Percentiles rank a stretch among this genome's conserved stretches.
Evolutionary conservation across 345 rosid genomes (phyloP).

Genomic region (Adansonia digitata): DNA sequence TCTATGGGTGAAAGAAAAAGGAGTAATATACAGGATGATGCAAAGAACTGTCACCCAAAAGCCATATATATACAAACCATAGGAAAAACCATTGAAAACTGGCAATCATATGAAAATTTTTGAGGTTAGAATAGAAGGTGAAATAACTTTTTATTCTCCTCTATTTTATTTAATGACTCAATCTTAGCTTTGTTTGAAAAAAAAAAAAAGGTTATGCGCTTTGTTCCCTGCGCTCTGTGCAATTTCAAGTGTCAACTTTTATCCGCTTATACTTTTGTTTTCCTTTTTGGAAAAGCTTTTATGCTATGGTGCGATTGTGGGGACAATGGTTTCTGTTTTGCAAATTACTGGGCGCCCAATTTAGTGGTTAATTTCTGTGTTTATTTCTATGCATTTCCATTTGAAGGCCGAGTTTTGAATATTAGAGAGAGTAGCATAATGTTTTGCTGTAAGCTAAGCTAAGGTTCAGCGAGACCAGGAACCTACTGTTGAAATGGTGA

Average conservation of each 20-base stretch:
- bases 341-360: slow-evolving; percentile 2
- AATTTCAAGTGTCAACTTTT: slow-evolving; percentile 30
- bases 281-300: slow-evolving; percentile 26
- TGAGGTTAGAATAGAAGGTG: slow-evolving; percentile 9
- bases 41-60: slow-evolving; percentile 27
- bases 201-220: slow-evolving; percentile 33
- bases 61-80: slow-evolving; percentile 8
- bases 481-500: not conserved
- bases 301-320: slow-evolving; percentile 22
- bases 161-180: not conserved
- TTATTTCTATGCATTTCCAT: not conserved
- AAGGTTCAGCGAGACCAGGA: not conserved
- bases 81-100: not conserved
- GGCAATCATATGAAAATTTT: not conserved
- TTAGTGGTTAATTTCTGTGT: not conserved
- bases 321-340: slow-evolving; percentile 12
- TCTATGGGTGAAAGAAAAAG: not conserved
- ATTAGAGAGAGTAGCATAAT: not conserved
- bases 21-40: slow-evolving; percentile 17
- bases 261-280: slow-evolving; percentile 16
- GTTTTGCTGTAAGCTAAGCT: not conserved
- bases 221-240: slow-evolving; percentile 26
- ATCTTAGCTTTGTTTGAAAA: slow-evolving; percentile 20
- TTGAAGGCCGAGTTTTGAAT: not conserved
- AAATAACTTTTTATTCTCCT: slow-evolving; percentile 1